Conservation (phyloP, 2,329 filamentous ascomycete genomes). For the Nannizziopsis arthrosporioides region DNA sequence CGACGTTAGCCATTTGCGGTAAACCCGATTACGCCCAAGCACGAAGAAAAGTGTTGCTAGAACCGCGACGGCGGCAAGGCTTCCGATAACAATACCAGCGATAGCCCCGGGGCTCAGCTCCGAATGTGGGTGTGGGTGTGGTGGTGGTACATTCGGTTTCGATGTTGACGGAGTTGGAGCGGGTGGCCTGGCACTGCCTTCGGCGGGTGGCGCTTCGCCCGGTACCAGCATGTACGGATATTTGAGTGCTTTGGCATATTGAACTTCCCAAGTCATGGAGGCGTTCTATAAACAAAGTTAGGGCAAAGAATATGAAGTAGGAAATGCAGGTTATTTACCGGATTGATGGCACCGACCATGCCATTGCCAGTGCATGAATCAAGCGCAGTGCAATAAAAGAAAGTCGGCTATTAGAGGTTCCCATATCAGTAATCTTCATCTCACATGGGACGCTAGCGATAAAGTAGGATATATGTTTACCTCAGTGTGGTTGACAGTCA, state of each 20-base stretch:
- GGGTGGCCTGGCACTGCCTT: conserved; percentile 22
- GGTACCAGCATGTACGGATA: conserved; percentile 46
- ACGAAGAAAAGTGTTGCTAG: conserved; percentile 34
- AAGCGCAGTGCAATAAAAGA: conserved; percentile 58
- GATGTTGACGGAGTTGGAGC: conserved; percentile 9
- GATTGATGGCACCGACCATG: conserved; percentile 70
- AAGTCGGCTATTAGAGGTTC: conserved; percentile 39
- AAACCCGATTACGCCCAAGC: conserved; percentile 27
- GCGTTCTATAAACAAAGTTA: conserved; percentile 27
- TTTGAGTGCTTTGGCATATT: conserved; percentile 39
- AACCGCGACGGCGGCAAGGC: conserved; percentile 36
- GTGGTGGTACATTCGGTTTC: conserved; percentile 10
- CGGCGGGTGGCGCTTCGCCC: conserved; percentile 44
- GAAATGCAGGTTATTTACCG: conserved; percentile 33
- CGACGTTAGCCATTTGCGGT: conserved; percentile 26
- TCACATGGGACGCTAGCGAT: too few relatives aligned
- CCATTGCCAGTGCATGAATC: conserved; percentile 52
- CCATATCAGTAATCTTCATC: conserved; percentile 5
- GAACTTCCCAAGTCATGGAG: conserved; percentile 39
- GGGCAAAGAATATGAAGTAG: background rate
- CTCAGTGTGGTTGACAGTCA: conserved; percentile 47
- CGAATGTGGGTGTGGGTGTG: conserved; percentile 6
- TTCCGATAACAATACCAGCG: conserved; percentile 48
- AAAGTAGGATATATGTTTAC: conserved; percentile 15
- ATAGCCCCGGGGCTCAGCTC: conserved; percentile 42